phyloP scores from a whole-genome alignment of 2,329 filamentous ascomycete genomes.

The Ophiostoma sp. region DNA sequence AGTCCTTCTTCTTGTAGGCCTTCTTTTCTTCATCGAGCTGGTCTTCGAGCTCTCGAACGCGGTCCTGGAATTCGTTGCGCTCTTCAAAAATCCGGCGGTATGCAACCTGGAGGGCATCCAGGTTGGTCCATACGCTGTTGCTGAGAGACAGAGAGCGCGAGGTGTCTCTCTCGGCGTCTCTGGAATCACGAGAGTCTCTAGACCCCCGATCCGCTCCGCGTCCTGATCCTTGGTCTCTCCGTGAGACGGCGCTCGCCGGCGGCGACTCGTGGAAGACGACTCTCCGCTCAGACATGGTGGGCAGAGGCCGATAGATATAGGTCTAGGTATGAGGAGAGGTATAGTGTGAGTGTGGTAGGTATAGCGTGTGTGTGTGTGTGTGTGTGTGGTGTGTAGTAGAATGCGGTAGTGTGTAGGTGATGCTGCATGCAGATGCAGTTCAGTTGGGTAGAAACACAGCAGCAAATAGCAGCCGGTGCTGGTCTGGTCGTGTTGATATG shows the following conservation, averaged over 20 bases:
- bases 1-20: background rate
- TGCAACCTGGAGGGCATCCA: background rate
- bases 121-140: background rate
- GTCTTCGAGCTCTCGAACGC: background rate
- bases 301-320: too few species aligned
- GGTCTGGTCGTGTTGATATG: too few species aligned
- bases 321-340: too few species aligned
- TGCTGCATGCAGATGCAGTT: conserved; percentile 8
- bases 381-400: background rate
- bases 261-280: background rate
- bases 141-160: background rate
- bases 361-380: background rate
- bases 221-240: conserved; percentile 1
- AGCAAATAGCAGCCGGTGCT: background rate
- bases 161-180: background rate
- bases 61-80: background rate
- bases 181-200: background rate
- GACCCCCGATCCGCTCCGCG: background rate
- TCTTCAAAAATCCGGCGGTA: background rate
- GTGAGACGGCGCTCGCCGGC: conserved; percentile 7
- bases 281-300: conserved; percentile 3
- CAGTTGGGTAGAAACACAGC: conserved; percentile 6
- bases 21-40: background rate
- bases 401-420: background rate
- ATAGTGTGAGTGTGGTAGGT: background rate